Conservation (phyloP, 768 basidiomycete species). For the Agaricus subrufescens region DNA sequence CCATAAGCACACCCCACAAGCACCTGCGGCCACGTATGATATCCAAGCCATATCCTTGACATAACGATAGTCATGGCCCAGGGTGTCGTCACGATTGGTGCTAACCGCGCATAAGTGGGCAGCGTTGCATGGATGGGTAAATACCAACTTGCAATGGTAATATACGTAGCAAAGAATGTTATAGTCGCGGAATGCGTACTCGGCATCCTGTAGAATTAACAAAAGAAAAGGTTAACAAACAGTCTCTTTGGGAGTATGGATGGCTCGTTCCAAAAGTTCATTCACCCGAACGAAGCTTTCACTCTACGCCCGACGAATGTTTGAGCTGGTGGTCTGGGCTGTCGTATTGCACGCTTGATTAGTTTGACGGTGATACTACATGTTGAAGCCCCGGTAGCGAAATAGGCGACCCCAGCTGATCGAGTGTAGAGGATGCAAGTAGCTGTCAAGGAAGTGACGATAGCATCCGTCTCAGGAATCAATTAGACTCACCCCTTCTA, state of each 20-base stretch:
- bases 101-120: constrained; percentile 30
- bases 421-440: constrained; percentile 51
- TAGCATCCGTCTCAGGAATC: constrained; percentile 46
- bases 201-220: constrained; percentile 56
- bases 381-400: constrained; percentile 48
- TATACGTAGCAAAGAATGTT: constrained; percentile 58
- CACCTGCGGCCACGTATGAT: constrained; percentile 73
- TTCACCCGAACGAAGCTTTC: constrained; percentile 68
- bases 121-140: constrained; percentile 59
- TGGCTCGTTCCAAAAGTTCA: not conserved
- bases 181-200: constrained; percentile 76
- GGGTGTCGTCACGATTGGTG: constrained; percentile 44
- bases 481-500: not conserved
- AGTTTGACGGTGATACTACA: constrained; percentile 58
- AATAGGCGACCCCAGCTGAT: constrained; percentile 59
- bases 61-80: constrained; percentile 51
- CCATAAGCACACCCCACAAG: constrained; percentile 56
- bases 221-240: not conserved
- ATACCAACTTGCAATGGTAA: constrained; percentile 48
- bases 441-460: constrained; percentile 50
- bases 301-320: constrained; percentile 25
- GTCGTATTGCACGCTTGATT: constrained; percentile 55
- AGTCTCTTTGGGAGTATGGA: not conserved
- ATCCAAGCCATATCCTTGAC: constrained; percentile 72
- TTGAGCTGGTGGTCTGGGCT: constrained; percentile 49